Evolutionary conservation across 305 asterid genomes (phyloP).

Genomic region (Ajuga reptans): DNA sequence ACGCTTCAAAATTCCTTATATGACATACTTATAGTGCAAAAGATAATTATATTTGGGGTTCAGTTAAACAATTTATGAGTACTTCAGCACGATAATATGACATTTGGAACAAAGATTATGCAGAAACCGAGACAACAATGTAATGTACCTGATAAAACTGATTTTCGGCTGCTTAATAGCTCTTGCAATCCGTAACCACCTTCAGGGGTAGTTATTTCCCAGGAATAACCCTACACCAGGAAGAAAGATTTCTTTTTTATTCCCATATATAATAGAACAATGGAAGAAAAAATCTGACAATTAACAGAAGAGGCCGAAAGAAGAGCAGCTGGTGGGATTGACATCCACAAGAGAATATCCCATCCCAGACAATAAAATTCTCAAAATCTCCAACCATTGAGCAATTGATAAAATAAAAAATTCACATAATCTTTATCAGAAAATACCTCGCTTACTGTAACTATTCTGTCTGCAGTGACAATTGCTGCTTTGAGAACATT

Average conservation of each 20-base stretch:
- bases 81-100: background rate
- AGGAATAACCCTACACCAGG: conserved; percentile 77
- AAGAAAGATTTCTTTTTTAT: background rate
- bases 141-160: conserved; percentile 58
- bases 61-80: background rate
- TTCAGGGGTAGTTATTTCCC: conserved; percentile 91
- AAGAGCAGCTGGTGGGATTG: background rate
- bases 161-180: conserved; percentile 56
- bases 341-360: background rate
- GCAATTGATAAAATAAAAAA: background rate
- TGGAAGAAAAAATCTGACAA: conserved; percentile 4
- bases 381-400: background rate
- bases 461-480: conserved; percentile 82
- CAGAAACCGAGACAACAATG: background rate
- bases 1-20: background rate
- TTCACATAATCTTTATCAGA: background rate
- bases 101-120: background rate
- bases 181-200: conserved; percentile 85
- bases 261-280: background rate
- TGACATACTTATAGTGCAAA: background rate
- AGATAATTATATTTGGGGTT: background rate
- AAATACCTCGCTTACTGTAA: conserved; percentile 88
- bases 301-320: background rate
- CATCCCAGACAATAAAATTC: background rate
- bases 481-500: conserved; percentile 83